Evolutionary conservation across 2,329 filamentous ascomycete genomes (phyloP), one percentile per base, ranked within the genome.

Genomic region (Pestalotiopsis sp.): DNA sequence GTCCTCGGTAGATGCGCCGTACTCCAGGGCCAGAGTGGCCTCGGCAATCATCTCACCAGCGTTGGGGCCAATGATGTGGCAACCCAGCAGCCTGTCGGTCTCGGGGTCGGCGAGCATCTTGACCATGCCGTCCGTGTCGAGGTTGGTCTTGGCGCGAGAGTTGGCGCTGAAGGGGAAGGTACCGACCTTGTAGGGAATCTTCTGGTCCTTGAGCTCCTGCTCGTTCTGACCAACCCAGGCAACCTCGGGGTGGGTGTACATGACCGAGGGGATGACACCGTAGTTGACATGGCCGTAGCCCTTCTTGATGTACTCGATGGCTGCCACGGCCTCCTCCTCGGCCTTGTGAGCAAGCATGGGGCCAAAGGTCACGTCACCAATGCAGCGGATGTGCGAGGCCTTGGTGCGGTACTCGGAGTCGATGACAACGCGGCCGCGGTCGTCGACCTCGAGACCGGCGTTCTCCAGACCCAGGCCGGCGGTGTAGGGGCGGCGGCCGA

Each of bases 31-130:
- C 77, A 99, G 86, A 13, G 95, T 96, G 73, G 92, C 96, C 86
- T 99, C 96, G 2, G 96, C 96, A 85, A 99, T 98, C 96, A 99
- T 98, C 88, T 99, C 96, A 78, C 96, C 96, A 58, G 96, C 96
- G 81, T 96, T 96, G 76, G 96, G 88, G 69, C 96, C 96, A 76
- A 99, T 92, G 82, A 99, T 98, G 87, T 99, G 96, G 72, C 97
- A 92, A 74, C 96, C 96, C 71, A 99, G 87, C 74, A 99, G 92
- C 75, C 96, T 90, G 83, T 99, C 96, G 45, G 96, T 99, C 88
- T 98, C 93, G 65, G 94, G 94, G 80, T 99, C 96, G 49, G 95
- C 92, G 71, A 99, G 87, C 86, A 99, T 97, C 89, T 99, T 99
- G 76, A 99, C 96, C 82, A 97, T 85, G 75, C 96, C 96, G 69